Conservation (phyloP, 2,329 filamentous ascomycete genomes). For the Tolypocladium endophyticum region DNA sequence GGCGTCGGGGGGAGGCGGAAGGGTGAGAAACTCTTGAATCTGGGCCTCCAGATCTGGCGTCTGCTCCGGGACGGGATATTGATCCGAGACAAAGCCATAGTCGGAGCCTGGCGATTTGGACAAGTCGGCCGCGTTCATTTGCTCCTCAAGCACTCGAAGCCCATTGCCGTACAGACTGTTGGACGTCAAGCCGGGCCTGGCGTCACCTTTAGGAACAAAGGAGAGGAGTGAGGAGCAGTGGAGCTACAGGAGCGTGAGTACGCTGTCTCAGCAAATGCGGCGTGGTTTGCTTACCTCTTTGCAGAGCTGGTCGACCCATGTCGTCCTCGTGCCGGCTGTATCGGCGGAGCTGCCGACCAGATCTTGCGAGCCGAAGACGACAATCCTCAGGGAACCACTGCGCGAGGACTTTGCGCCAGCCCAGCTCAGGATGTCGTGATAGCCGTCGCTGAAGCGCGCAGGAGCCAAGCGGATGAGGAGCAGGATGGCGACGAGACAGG, state of each 20-base stretch:
- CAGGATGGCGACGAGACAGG: slow-evolving; percentile 14
- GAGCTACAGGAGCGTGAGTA: slow-evolving; percentile 22
- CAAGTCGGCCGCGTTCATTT: slow-evolving; percentile 19
- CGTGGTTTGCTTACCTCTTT: slow-evolving; percentile 27
- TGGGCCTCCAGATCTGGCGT: slow-evolving; percentile 33
- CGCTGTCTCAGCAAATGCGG: not conserved
- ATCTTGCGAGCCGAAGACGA: slow-evolving; percentile 40
- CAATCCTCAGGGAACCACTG: slow-evolving; percentile 30
- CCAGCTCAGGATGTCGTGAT: slow-evolving; percentile 13
- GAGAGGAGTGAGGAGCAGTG: slow-evolving; percentile 34
- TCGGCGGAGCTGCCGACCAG: slow-evolving; percentile 30
- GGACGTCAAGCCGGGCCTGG: slow-evolving; percentile 38
- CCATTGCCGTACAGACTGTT: slow-evolving; percentile 41
- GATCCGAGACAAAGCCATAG: slow-evolving; percentile 30
- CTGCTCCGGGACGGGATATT: slow-evolving; percentile 29
- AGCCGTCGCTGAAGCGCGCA: slow-evolving; percentile 10
- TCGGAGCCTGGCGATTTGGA: slow-evolving; percentile 25
- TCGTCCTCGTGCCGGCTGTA: slow-evolving; percentile 10
- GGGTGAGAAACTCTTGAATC: slow-evolving; percentile 33
- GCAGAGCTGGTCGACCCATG: slow-evolving; percentile 40
- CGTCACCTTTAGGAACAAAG: slow-evolving; percentile 29
- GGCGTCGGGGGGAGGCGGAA: slow-evolving; percentile 17
- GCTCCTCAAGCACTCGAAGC: slow-evolving; percentile 24
- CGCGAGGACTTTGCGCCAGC: slow-evolving; percentile 7
- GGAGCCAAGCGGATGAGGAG: slow-evolving; percentile 16